Evolutionary conservation across 352 stramenopile species (phyloP).

Genomic region (Phytophthora pseudosyringae): DNA sequence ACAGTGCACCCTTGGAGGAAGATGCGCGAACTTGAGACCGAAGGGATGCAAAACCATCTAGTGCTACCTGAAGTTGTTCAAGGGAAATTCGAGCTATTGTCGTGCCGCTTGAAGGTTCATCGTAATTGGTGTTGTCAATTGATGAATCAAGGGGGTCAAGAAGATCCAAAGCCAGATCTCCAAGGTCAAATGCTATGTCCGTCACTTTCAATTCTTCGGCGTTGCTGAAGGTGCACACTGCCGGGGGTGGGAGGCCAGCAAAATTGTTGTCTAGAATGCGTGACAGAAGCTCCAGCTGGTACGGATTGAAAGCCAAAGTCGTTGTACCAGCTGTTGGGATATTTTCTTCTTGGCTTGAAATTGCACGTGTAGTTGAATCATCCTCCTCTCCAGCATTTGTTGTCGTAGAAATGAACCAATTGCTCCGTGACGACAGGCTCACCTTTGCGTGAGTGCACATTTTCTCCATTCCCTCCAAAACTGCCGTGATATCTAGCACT

Average conservation of each 20-base stretch:
- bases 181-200: constrained; percentile 53
- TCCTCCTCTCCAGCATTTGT: neutral
- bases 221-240: neutral
- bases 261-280: constrained; percentile 75
- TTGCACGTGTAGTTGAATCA: neutral
- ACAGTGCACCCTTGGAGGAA: constrained; percentile 48
- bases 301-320: constrained; percentile 53
- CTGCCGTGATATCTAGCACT: constrained; percentile 51
- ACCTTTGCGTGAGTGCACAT: constrained; percentile 52
- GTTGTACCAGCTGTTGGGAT: neutral
- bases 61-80: constrained; percentile 41
- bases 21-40: constrained; percentile 57
- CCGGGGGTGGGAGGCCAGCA: constrained; percentile 20
- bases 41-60: constrained; percentile 56
- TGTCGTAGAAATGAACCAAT: constrained; percentile 39
- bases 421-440: constrained; percentile 35
- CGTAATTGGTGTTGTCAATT: neutral
- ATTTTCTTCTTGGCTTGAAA: constrained; percentile 1
- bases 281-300: constrained; percentile 68
- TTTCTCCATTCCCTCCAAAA: constrained; percentile 63
- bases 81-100: constrained; percentile 52
- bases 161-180: constrained; percentile 49
- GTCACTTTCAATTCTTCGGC: constrained; percentile 55
- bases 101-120: constrained; percentile 20
- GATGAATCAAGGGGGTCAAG: constrained; percentile 29